Conservation (phyloP, 192 early-diverging fungal genomes). For the Podila verticillata region DNA sequence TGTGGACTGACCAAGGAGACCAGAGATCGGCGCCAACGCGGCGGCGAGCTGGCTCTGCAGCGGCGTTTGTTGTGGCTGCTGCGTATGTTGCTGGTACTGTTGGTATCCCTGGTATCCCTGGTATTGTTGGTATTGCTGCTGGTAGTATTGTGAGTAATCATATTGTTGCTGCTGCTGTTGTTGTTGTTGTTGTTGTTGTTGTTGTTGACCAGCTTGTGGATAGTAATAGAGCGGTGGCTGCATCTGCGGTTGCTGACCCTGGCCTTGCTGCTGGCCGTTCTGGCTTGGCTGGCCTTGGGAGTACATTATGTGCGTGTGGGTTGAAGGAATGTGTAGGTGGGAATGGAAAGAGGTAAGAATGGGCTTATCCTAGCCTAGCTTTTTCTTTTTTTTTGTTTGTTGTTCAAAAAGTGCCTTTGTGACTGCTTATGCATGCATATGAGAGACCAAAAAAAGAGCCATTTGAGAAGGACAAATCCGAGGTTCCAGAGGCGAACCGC, state of each 20-base stretch:
- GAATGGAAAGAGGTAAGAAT: not conserved
- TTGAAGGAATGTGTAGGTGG: not conserved
- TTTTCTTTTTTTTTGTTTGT: not conserved
- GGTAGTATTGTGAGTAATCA: not conserved
- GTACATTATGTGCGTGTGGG: not conserved
- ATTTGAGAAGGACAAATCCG: too few relatives aligned
- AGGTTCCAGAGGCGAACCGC: too few relatives aligned
- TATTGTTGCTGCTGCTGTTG: not conserved
- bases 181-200: not conserved
- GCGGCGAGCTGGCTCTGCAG: not conserved
- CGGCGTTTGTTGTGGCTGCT: not conserved
- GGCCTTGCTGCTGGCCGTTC: not conserved
- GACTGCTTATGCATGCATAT: too few relatives aligned
- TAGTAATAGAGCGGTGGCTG: not conserved
- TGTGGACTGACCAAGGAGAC: not conserved
- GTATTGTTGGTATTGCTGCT: slow-evolving; percentile 29
- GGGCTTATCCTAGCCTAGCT: too few relatives aligned
- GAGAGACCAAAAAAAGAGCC: too few relatives aligned
- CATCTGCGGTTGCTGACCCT: not conserved
- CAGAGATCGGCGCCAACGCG: not conserved
- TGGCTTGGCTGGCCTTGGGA: not conserved
- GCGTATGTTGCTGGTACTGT: slow-evolving; percentile 10
- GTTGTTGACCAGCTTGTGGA: not conserved
- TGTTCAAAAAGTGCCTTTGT: not conserved
- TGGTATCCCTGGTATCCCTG: slow-evolving; percentile 11